These are phyloP conservation scores for Colletotrichum somersetense DNA, from an alignment of 2,329 filamentous ascomycete species.

Conservation along the genomic window DNA sequence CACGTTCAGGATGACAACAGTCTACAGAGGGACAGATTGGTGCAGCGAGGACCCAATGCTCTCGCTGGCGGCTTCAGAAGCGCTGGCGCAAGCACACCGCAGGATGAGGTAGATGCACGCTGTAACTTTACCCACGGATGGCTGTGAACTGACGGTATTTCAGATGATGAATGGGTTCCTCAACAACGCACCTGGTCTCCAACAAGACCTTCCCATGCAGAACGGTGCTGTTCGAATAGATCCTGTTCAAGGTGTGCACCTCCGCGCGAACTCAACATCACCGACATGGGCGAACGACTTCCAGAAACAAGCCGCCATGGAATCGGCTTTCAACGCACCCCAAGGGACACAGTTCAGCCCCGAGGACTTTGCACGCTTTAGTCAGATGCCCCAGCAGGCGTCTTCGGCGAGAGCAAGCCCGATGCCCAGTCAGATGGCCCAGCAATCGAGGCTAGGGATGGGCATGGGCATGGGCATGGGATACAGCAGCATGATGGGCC, in stretches of 20 bases:
- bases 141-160: slow-evolving; percentile 17
- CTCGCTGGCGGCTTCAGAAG: slow-evolving; percentile 84
- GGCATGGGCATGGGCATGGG: slow-evolving; percentile 67
- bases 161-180: slow-evolving; percentile 96
- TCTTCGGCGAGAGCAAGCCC: slow-evolving; percentile 66
- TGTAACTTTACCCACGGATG: neutral
- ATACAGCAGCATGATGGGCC: slow-evolving; percentile 68
- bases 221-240: slow-evolving; percentile 62
- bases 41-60: slow-evolving; percentile 78
- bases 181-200: slow-evolving; percentile 77
- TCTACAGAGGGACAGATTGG: slow-evolving; percentile 89
- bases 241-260: slow-evolving; percentile 62
- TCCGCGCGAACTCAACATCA: slow-evolving; percentile 66
- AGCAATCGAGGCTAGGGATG: slow-evolving; percentile 52
- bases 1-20: slow-evolving; percentile 97
- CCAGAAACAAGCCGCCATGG: slow-evolving; percentile 74
- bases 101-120: slow-evolving; percentile 73
- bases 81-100: slow-evolving; percentile 74
- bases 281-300: slow-evolving; percentile 68
- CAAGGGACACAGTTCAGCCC: slow-evolving; percentile 76
- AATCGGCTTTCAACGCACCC: slow-evolving; percentile 74
- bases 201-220: slow-evolving; percentile 67
- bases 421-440: slow-evolving; percentile 68
- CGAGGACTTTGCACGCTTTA: slow-evolving; percentile 90
- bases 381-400: slow-evolving; percentile 75